These are phyloP conservation scores for Penicillium sp. DNA, from an alignment of 2,329 filamentous ascomycete genomes.

Conservation along the genomic window DNA sequence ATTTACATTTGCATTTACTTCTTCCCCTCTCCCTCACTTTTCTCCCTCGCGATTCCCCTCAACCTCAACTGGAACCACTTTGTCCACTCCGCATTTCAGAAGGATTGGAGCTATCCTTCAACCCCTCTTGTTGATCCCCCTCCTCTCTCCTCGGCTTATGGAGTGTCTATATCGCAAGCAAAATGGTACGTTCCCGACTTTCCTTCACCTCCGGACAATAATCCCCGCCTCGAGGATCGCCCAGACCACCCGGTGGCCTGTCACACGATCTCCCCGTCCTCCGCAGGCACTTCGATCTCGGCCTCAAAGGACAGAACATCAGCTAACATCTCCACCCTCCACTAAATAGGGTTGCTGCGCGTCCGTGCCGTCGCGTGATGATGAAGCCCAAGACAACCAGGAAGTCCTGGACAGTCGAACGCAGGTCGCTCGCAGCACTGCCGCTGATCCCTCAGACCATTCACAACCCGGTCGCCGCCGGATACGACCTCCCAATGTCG, in stretches of 20 bases:
- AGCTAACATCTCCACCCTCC: constrained; percentile 3
- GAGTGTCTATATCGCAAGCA: constrained; percentile 29
- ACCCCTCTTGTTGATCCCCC: constrained; percentile 9
- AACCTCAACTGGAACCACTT: neutral
- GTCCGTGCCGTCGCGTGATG: constrained; percentile 40
- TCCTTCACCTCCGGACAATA: neutral
- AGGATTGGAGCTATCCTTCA: constrained; percentile 1
- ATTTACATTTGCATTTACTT: no score
- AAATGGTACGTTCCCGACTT: constrained; percentile 40
- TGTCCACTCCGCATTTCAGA: neutral
- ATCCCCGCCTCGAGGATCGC: neutral
- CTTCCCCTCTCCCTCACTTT: neutral
- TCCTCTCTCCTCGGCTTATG: constrained; percentile 29
- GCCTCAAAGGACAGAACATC: neutral
- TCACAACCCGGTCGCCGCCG: constrained; percentile 19
- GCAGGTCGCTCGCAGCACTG: constrained; percentile 23
- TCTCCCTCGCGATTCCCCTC: neutral
- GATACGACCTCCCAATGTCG: constrained; percentile 24
- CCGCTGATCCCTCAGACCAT: constrained; percentile 14
- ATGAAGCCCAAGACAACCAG: constrained; percentile 30
- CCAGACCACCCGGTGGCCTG: neutral
- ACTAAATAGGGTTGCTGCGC: constrained; percentile 44
- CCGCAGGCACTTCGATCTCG: no score
- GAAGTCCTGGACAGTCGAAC: constrained; percentile 29
- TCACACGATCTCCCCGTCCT: constrained; percentile 12